Base-by-base conservation (phyloP, 2,329 filamentous ascomycete genomes). In the Emergomyces pasteurianus region DNA sequence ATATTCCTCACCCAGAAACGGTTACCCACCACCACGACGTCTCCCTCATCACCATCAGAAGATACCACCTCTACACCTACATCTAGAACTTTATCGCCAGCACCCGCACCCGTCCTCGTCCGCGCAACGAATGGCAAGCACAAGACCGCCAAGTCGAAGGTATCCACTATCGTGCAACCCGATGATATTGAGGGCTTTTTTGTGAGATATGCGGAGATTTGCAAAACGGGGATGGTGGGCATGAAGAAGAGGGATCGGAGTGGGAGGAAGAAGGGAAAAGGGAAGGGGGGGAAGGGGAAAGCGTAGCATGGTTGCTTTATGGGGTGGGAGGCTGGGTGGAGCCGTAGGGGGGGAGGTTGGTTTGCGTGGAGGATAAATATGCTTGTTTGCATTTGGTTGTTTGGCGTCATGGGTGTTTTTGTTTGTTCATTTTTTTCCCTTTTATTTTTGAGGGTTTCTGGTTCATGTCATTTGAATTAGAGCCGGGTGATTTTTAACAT, bases 241-340 rank as follows among this genome's bases (percentile, higher is more conserved):
- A 72, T 99, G 76, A 97, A 96, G 83, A 96, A 95, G 72, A 83
- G 94, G 67, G 92, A 97, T 76, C 83, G 91, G 70, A 95, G 88
- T 75, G 92, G 90, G 81, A 86, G 86, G 66, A 89, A 88, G 77
- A 84, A 83, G 78, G 89, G 88, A 72, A 86, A 88, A 67, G 88
- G 88, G 73, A 90, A 88, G 65, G 89, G 87, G 78, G 40, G 23
- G 16, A 88, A 86, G 47, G 58, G n/a, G 10, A 50, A 49, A 43
- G 43, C 18, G 42, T 50, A 58, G 43, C 2, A 2, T 70, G 95
- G 87, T 75, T 92, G 90, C 81, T 42, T 42, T 18, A 6, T 7
- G 3, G 23, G 12, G 1, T 26, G 26, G 12, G 38, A 21, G 40
- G 38, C 2, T 40, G 40, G 54, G 53, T n/a, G 10, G 23, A 21